phyloP scores from a whole-genome alignment of 164 flowering plant species.

The grape (Vitis vinifera) region ASM3070453v1 NC_081809.1:5178501-5179000 shows the following conservation, averaged over 20 bases:
- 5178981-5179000: conserved; percentile 27
- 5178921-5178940: conserved; percentile 6
- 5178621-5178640: no score
- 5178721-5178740: conserved; percentile 6
- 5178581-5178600: no score
- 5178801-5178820: conserved; percentile 5
- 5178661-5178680: no score
- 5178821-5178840: conserved; percentile 10
- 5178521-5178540: no score
- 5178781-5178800: conserved; percentile 5
- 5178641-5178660: no score
- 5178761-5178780: conserved; percentile 5
- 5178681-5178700: background rate
- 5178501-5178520: no score
- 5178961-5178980: conserved; percentile 25
- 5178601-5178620: no score
- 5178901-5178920: conserved; percentile 21
- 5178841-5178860: conserved; percentile 3
- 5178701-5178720: conserved; percentile 2
- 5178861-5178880: conserved; percentile 6
- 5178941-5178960: conserved; percentile 13
- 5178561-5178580: no score
- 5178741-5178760: conserved; percentile 7
- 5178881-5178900: conserved; percentile 7
- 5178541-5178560: no score